These are phyloP conservation scores for Cyberlindnera petersonii DNA, from an alignment of 805 yeast species.

Conservation along the genomic window DNA sequence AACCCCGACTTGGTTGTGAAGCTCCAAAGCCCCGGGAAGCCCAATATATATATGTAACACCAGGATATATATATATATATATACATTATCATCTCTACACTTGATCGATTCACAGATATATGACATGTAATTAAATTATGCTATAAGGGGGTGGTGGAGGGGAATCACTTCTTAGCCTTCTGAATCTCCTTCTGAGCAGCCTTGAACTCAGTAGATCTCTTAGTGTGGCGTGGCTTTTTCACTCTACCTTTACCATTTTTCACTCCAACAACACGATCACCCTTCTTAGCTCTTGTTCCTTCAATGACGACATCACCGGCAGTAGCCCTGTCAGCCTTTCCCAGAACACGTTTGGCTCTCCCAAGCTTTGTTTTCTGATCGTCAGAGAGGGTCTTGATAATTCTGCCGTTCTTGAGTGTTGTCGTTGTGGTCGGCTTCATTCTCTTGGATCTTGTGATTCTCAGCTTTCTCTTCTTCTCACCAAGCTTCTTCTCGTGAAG, in stretches of 20 bases:
- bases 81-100: too few species aligned
- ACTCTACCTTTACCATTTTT: conserved; percentile 51
- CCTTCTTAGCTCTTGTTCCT: conserved; percentile 76
- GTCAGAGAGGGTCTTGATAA: conserved; percentile 45
- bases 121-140: background rate
- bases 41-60: too few species aligned
- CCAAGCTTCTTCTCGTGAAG: conserved; percentile 64
- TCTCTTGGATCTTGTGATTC: conserved; percentile 68
- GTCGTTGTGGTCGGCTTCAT: conserved; percentile 20
- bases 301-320: conserved; percentile 56
- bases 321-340: conserved; percentile 74
- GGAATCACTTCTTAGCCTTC: conserved; percentile 4
- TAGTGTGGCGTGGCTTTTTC: conserved; percentile 44
- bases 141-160: background rate
- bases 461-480: conserved; percentile 52
- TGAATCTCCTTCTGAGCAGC: conserved; percentile 22
- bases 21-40: too few species aligned
- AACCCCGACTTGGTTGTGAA: too few species aligned
- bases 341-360: conserved; percentile 69
- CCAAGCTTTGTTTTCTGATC: conserved; percentile 75
- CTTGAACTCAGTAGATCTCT: conserved; percentile 41
- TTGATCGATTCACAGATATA: background rate
- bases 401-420: conserved; percentile 8
- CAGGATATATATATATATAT: too few species aligned
- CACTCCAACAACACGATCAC: conserved; percentile 55